Evolutionary conservation across 2,329 filamentous ascomycete species (phyloP).

Genomic region (Curvularia spicifera): DNA sequence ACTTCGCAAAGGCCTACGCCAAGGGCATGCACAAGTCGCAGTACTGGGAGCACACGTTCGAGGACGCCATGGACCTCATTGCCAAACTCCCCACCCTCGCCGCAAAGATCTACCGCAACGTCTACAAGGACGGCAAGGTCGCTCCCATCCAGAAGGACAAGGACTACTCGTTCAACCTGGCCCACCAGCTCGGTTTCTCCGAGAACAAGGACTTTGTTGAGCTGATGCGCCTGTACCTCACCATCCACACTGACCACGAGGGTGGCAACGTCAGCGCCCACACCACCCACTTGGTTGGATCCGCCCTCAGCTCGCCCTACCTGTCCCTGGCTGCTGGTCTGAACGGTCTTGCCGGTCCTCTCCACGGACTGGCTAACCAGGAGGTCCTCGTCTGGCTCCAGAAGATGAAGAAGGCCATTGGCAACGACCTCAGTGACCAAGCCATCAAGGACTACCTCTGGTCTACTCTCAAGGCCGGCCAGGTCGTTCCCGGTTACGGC

Average conservation of each 20-base stretch:
- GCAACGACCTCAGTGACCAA: conserved; percentile 94
- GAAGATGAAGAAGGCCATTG: conserved; percentile 96
- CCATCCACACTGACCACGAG: conserved; percentile 99
- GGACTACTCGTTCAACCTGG: conserved; percentile 99
- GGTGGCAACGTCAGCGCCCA: conserved; percentile 98
- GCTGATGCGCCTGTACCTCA: conserved; percentile 98
- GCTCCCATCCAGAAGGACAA: conserved; percentile 95
- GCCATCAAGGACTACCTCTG: conserved; percentile 98
- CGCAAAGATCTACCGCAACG: conserved; percentile 98
- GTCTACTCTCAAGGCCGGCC: conserved; percentile 93
- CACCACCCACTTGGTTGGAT: conserved; percentile 97
- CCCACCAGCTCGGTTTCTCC: conserved; percentile 97
- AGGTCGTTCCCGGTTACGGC: conserved; percentile 97
- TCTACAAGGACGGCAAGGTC: conserved; percentile 99
- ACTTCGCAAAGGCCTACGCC: conserved; percentile 97
- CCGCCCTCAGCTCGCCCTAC: conserved; percentile 95
- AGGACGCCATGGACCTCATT: conserved; percentile 99
- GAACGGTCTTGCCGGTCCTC: conserved; percentile 96
- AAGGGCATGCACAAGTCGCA: conserved; percentile 99
- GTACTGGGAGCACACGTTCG: conserved; percentile 99
- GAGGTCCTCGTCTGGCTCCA: conserved; percentile 99
- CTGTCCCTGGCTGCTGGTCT: conserved; percentile 95
- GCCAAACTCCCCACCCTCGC: conserved; percentile 99
- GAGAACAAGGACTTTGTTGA: conserved; percentile 96
- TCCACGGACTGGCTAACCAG: conserved; percentile 99